These are phyloP conservation scores for Boletus coccyginus DNA, from an alignment of 768 basidiomycete genomes.

Conservation along the genomic window DNA sequence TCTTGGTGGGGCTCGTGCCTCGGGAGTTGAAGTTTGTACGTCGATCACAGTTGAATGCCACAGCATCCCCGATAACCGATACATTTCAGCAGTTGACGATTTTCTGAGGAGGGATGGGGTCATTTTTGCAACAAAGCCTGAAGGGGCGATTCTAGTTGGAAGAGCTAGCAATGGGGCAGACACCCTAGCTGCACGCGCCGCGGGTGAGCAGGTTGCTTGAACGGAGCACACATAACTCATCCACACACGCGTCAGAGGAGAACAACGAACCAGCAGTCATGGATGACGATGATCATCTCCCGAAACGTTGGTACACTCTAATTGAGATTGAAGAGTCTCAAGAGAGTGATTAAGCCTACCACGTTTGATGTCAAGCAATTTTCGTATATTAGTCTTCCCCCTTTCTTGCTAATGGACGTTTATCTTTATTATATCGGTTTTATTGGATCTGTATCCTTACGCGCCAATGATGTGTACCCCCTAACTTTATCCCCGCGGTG, in stretches of 20 bases:
- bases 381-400: background rate
- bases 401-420: background rate
- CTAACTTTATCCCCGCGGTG: no score
- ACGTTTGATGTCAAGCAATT: background rate
- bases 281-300: background rate
- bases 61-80: background rate
- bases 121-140: background rate
- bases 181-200: background rate
- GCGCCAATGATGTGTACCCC: no score
- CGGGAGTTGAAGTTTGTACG: conserved; percentile 1
- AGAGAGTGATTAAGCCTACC: background rate
- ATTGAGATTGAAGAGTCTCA: background rate
- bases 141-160: background rate
- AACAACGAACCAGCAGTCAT: background rate
- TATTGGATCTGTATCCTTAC: conserved; percentile 4
- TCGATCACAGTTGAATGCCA: background rate
- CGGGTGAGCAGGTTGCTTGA: background rate
- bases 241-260: background rate
- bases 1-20: background rate
- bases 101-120: background rate
- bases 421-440: background rate
- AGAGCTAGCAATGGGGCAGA: background rate
- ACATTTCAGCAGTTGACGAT: background rate
- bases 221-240: background rate
- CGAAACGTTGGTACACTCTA: conserved; percentile 8